These are phyloP conservation scores for Daldinia sp. DNA, from an alignment of 2,329 filamentous ascomycete genomes.

Conservation along the genomic window DNA sequence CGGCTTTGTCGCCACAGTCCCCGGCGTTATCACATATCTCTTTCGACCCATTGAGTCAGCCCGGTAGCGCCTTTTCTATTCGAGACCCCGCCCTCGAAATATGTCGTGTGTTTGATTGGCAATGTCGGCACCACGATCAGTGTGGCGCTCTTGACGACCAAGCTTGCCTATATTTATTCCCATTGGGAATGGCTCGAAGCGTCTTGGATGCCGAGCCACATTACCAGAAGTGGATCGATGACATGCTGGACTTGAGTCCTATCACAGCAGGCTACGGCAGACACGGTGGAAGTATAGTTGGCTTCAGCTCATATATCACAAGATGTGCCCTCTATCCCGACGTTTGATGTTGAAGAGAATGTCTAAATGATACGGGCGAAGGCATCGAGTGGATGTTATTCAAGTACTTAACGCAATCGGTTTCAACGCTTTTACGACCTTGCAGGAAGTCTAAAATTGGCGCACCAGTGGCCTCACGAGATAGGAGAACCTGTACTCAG, in stretches of 20 bases:
- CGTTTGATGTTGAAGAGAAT: background rate
- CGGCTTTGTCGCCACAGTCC: constrained; percentile 8
- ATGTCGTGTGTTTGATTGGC: constrained; percentile 39
- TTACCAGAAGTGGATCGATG: constrained; percentile 34
- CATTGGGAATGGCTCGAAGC: constrained; percentile 41
- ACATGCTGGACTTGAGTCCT: constrained; percentile 38
- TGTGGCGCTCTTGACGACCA: constrained; percentile 26
- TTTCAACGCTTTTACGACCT: background rate
- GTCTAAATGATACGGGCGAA: background rate
- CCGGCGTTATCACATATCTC: constrained; percentile 13
- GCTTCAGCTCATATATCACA: constrained; percentile 39
- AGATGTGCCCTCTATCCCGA: constrained; percentile 26
- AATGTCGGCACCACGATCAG: constrained; percentile 35
- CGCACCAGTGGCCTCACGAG: background rate
- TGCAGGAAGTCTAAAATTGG: background rate
- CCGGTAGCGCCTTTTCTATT: constrained; percentile 35
- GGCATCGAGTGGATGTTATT: background rate
- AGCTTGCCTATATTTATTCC: constrained; percentile 41
- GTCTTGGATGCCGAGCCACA: constrained; percentile 33
- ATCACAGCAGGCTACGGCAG: constrained; percentile 37
- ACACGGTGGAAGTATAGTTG: constrained; percentile 32
- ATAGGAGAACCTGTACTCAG: background rate
- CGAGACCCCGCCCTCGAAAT: constrained; percentile 40
- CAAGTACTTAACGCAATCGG: background rate
- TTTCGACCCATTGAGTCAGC: constrained; percentile 35